Evolutionary conservation across 2,329 filamentous ascomycete genomes (phyloP).

Genomic region (Phoma sp.): DNA sequence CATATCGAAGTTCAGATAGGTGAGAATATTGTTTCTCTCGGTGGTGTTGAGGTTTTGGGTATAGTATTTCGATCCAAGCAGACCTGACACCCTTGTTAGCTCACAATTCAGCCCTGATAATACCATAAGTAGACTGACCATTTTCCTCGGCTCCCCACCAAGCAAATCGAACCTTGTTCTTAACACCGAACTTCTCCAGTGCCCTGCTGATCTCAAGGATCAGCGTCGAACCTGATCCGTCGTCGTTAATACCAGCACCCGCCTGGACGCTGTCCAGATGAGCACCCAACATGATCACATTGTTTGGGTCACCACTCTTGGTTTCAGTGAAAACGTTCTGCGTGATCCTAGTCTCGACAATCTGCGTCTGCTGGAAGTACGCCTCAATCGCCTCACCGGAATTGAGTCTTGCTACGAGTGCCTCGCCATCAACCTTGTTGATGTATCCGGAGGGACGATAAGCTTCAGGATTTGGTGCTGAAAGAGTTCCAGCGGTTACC

Average conservation of each 20-base stretch:
- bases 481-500: constrained; percentile 50
- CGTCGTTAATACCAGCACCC: constrained; percentile 52
- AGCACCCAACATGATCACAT: constrained; percentile 50
- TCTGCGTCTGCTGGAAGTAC: constrained; percentile 54
- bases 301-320: constrained; percentile 48
- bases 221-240: constrained; percentile 47
- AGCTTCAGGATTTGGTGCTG: constrained; percentile 44
- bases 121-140: constrained; percentile 8
- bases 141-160: constrained; percentile 52
- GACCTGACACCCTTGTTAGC: neutral
- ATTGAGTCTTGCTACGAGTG: constrained; percentile 48
- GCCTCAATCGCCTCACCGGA: constrained; percentile 50
- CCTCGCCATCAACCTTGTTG: constrained; percentile 52
- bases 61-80: constrained; percentile 49
- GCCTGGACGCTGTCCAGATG: constrained; percentile 52
- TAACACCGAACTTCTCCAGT: constrained; percentile 46
- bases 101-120: neutral
- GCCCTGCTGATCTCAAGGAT: constrained; percentile 48
- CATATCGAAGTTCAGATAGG: constrained; percentile 54
- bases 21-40: constrained; percentile 46
- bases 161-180: constrained; percentile 50
- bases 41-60: constrained; percentile 39
- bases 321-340: constrained; percentile 51
- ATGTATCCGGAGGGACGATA: constrained; percentile 51
- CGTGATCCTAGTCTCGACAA: constrained; percentile 58